Percentiles rank a stretch among this genome's conserved stretches.
Conservation (phyloP, 2,329 filamentous ascomycete species). For the Arthrinium phaeospermum region DNA sequence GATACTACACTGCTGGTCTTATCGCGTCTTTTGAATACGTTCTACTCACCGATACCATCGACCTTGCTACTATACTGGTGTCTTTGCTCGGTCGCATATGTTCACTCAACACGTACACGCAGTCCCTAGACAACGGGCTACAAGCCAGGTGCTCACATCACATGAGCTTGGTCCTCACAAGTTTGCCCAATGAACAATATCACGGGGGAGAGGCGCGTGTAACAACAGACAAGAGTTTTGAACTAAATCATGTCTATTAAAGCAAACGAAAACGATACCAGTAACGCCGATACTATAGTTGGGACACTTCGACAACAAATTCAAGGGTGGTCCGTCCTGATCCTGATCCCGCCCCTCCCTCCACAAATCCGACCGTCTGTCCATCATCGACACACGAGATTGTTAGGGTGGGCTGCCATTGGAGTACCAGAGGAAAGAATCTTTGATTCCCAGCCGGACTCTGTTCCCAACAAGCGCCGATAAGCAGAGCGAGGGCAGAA, state of each 20-base stretch:
- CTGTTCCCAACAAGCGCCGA: not conserved
- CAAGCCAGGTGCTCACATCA: not conserved
- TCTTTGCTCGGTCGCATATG: too few species aligned
- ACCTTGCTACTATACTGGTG: not conserved
- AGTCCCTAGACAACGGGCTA: not conserved
- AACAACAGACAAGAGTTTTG: not conserved
- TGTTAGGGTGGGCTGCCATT: not conserved
- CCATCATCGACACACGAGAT: not conserved
- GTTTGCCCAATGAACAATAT: not conserved
- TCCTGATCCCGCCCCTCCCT: not conserved
- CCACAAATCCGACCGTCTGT: not conserved
- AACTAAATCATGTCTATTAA: slow-evolving; percentile 15
- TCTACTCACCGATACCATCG: not conserved
- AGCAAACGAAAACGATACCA: slow-evolving; percentile 13
- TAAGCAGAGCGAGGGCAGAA: not conserved
- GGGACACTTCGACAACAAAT: not conserved
- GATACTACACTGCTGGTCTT: not conserved
- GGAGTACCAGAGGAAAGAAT: not conserved
- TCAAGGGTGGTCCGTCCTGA: not conserved
- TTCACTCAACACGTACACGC: not conserved
- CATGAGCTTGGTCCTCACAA: not conserved
- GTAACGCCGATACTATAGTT: slow-evolving; percentile 18
- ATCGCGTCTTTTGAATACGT: not conserved
- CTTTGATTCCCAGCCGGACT: not conserved
- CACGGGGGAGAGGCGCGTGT: not conserved